Evolutionary conservation across 2,329 filamentous ascomycete genomes (phyloP).

Genomic region (Talaromyces verruculosus): DNA sequence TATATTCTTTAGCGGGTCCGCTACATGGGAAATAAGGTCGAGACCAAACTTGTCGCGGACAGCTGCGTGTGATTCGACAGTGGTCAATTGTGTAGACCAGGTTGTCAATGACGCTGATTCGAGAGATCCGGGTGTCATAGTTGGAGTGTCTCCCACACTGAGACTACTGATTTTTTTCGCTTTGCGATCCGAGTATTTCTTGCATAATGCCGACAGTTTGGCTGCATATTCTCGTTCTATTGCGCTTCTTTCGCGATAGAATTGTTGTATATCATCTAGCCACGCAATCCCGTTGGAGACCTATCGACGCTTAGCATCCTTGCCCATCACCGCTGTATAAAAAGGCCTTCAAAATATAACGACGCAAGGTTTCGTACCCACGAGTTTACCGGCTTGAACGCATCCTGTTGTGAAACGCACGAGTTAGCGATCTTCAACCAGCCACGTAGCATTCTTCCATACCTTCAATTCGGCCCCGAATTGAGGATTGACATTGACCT

Average conservation of each 20-base stretch:
- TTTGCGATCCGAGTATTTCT: conserved; percentile 98
- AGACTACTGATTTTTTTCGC: conserved; percentile 80
- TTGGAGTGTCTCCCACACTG: conserved; percentile 90
- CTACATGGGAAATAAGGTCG: conserved; percentile 75
- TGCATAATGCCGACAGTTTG: conserved; percentile 82
- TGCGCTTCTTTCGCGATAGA: conserved; percentile 88
- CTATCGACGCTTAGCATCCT: conserved; percentile 37
- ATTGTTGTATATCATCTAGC: conserved; percentile 95
- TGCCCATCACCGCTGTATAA: background rate
- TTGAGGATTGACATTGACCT: conserved; percentile 76
- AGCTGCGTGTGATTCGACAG: conserved; percentile 79
- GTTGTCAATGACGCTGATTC: conserved; percentile 96
- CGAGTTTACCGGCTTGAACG: conserved; percentile 89
- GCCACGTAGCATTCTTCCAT: conserved; percentile 24
- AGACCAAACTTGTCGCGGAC: conserved; percentile 85
- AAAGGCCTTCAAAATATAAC: background rate
- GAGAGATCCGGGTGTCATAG: conserved; percentile 89
- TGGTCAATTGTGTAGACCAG: conserved; percentile 90
- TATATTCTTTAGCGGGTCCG: conserved; percentile 79
- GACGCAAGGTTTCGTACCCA: conserved; percentile 60
- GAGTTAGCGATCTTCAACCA: background rate
- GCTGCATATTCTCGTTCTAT: conserved; percentile 97
- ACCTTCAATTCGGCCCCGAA: conserved; percentile 96
- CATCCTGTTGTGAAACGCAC: conserved; percentile 64
- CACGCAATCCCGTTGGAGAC: conserved; percentile 84